Percentiles rank a stretch among this genome's conserved stretches.
phyloP scores from a whole-genome alignment of 257 asterid genomes.

The Euphrasia confusa region DNA sequence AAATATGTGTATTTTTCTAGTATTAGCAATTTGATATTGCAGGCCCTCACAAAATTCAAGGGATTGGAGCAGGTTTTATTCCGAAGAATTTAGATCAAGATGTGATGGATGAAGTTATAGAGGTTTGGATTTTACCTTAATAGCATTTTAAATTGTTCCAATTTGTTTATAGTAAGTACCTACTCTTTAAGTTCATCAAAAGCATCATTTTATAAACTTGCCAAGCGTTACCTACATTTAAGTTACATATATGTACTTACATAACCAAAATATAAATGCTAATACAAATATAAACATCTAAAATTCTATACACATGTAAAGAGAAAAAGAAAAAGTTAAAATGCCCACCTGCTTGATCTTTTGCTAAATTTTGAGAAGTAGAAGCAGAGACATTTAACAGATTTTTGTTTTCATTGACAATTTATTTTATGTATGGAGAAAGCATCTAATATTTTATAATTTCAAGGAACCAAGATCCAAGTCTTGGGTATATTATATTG shows the following conservation, averaged over 20 bases:
- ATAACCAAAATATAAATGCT: not conserved
- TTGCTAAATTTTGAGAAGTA: no score
- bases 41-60: slow-evolving; percentile 99
- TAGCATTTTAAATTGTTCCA: slow-evolving; percentile 14
- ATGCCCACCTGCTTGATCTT: no score
- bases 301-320: no score
- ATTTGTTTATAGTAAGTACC: not conserved
- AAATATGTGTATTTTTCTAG: slow-evolving; percentile 48
- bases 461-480: no score
- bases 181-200: slow-evolving; percentile 1
- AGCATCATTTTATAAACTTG: not conserved
- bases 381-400: no score
- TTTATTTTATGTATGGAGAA: no score
- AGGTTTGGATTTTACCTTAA: slow-evolving; percentile 41
- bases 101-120: slow-evolving; percentile 93
- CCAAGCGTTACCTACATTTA: not conserved
- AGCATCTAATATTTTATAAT: no score
- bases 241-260: no score
- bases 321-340: no score
- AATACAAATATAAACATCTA: not conserved
- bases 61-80: slow-evolving; percentile 99
- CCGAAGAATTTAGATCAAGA: slow-evolving; percentile 90
- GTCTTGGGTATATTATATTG: no score
- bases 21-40: slow-evolving; percentile 71
- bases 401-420: no score